Evolutionary conservation across 2,329 filamentous ascomycete genomes (phyloP), one percentile per base, ranked within the genome.

Genomic region (Ophiostoma australiae): DNA sequence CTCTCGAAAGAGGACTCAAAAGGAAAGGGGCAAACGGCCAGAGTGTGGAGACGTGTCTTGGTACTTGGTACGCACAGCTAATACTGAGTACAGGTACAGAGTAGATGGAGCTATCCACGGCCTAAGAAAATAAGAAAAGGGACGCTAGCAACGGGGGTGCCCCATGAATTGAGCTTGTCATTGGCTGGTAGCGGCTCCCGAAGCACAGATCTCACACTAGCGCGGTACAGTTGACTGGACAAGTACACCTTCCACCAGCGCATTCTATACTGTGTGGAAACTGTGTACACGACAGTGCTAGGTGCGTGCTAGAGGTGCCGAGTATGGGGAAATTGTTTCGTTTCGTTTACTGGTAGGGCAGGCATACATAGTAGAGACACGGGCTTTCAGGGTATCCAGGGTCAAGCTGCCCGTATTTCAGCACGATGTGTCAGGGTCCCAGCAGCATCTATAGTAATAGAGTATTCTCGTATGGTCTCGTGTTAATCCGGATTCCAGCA

Each of bases 141-240:
- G 52, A 58, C 52, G 52, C 52, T 58, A 58, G 52, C 52, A 58
- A 58, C 52, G 52, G 37, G 31, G 13, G 11, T 11, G 11, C 35
- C n/a, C 39, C 37, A 48, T 27, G 23, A 58, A 58, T 67, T n/a
- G 58, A 69, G 69, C 66, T 69, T 72, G 65, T 61, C n/a, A 72
- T 72, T 72, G 71, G 71, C 65, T 69, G 66, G 69, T 23, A 37
- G 17, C 8, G 69, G 63, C 33, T 72, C 39, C 70, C 68, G 71
- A 69, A 72, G 71, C 71, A 72, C 69, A 72, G 71, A 72, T 72
- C 69, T 66, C 67, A 70, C 67, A 35, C 71, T 72, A 72, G 65
- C 31, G 68, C 33, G 7, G 33, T 69, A 68, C 67, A 66, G 55
- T 69, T 27, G 3, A 61, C 33, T 31, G 63, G 20, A 33, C 35